Base-by-base conservation (phyloP, 768 basidiomycete species). In the Neoboletus subvelutipes region DNA sequence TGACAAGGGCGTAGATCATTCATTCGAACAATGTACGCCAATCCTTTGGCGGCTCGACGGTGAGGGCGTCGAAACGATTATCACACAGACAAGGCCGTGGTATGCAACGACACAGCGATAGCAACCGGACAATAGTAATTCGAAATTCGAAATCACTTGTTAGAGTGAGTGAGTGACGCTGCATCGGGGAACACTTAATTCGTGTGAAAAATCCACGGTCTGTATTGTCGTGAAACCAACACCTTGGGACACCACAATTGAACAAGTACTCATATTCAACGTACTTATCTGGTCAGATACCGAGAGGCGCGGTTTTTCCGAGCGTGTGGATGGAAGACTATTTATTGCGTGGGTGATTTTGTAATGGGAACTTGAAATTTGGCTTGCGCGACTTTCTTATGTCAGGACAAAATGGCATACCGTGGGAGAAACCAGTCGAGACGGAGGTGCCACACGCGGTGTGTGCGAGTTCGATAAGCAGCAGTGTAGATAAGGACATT, bases 401-500 rank as follows among this genome's bases (percentile, higher is more conserved):
- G 26, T 26, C 37, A 56, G 15, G 7, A 15, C 28, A 18, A 45
- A 6, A 29, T 7, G 37, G n/a, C 24, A 45, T 17, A n/a, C 5
- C 11, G 28, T 31, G 28, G 13, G 39, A 20, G 39, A 40, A 10
- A 20, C n/a, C n/a, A n/a, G n/a, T n/a, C n/a, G n/a, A n/a, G n/a
- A n/a, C n/a, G n/a, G n/a, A n/a, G n/a, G 34, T 15, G 34, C 13
- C 34, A 12, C 34, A 13, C 33, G 47, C 7, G 2, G 3, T 48
- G 29, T 18, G 43, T 50, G n/a, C 1, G 33, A n/a, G 46, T n/a
- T 34, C 58, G 59, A 54, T 61, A 60, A 60, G 59, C 10, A 52
- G 10, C 10, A 28, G 9, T 31, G 17, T 11, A 43, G 54, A 57
- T 61, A 61, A 62, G 49, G 36, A 15, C 39, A n/a, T 20, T 40